phyloP scores from a whole-genome alignment of 768 basidiomycete species.

The Lactarius sanguifluus region DNA sequence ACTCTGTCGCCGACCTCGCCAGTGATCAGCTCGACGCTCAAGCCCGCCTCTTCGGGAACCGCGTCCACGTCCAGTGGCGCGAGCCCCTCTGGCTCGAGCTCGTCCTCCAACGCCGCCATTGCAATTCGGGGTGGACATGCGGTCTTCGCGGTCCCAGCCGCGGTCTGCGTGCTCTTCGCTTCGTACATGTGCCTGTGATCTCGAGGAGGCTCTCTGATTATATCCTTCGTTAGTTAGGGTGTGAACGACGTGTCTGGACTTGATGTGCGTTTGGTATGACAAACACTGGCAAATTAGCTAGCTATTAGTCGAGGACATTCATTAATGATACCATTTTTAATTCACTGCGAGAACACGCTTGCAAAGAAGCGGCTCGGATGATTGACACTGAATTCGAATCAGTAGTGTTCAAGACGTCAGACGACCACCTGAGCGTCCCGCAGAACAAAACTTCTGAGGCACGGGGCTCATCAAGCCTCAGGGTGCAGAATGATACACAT shows the following conservation, averaged over 20 bases:
- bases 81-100: neutral
- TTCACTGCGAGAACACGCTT: neutral
- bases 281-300: neutral
- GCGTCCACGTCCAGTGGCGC: slow-evolving; percentile 6
- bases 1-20: slow-evolving; percentile 59
- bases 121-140: neutral
- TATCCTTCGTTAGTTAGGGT: neutral
- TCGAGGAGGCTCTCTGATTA: neutral
- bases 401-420: neutral
- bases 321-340: neutral
- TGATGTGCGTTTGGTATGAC: neutral
- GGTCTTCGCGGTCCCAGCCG: slow-evolving; percentile 9
- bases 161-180: slow-evolving; percentile 3
- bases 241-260: neutral
- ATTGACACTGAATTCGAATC: neutral
- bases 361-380: neutral
- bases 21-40: slow-evolving; percentile 62
- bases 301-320: neutral
- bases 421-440: neutral
- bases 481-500: neutral
- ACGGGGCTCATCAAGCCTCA: neutral
- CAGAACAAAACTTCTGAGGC: neutral
- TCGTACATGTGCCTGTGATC: slow-evolving; percentile 15
- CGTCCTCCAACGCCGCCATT: neutral
- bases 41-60: slow-evolving; percentile 23